Base-by-base conservation (phyloP, 129 eudicot species). In the Pseudognaphalium luteoalbum region DNA sequence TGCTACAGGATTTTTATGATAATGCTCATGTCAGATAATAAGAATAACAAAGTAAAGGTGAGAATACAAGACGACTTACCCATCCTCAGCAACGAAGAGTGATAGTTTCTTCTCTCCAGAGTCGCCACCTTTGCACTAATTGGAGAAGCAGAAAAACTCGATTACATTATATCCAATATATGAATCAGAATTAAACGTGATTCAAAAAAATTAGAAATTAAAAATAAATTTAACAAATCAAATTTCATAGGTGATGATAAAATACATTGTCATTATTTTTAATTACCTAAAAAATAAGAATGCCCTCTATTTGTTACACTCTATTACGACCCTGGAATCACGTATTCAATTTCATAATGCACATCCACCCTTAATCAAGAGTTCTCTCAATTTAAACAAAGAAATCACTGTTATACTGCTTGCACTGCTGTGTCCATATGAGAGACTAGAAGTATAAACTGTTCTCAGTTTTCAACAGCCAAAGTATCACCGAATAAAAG, bases 91-190 rank as follows among this genome's bases (percentile, higher is more conserved):
- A 51, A 91, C 83, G 57, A 67, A 76, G 78, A 91, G 85, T 41
- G 91, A 78, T 63, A 91, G 76, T 73, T 81, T 83, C 76, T 78
- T 82, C 83, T 91, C 93, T 59, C 30, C 57, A 22, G 85, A 82
- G 15, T 79, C 81, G 8, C 97, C 97, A 82, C 97, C 94, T 80
- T 81, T 66, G 57, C 97, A 91, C 97, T 91, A 63, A 34, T 80
- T 77, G 64, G 25, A 69, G 41, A 50, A 54, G 64, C 5, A 57
- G 71, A 74, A 28, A 66, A 7, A 41, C n/a, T 7, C 39, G 29
- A 37, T 80, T n/a, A 56, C 6, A 65, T 57, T 15, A 21, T 50
- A 29, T 37, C 67, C 44, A 41, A 65, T 2, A 6, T 15, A 7
- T 22, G 4, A 29, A 37, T 37, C 44, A 37, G 44, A 37, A 37